Base-by-base conservation (phyloP, 2,329 filamentous ascomycete species). In the Truncatella angustata region DNA sequence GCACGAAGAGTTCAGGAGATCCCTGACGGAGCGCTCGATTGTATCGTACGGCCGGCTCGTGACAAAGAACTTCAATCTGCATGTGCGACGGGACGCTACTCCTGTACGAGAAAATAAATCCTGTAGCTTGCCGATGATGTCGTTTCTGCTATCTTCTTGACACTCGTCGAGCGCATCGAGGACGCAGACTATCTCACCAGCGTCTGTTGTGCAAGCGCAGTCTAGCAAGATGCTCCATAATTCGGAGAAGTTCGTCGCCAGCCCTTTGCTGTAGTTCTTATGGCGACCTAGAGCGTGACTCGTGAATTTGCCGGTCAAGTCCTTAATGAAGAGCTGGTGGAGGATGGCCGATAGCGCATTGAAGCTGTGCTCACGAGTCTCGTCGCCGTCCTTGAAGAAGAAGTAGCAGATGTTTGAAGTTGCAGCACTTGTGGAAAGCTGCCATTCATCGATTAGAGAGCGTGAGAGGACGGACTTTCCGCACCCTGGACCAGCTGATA, bases 341-440 rank as follows among this genome's bases (percentile, higher is more conserved):
- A 68, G 54, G 6, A 69, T 52, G 9, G 56, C 54, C 5, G 49
- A 57, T 2, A 69, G 18, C 0, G 65, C 64, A 49, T 56, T 47
- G 2, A 37, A 18, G 11, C 54, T 54, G 20, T 52, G 36, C 44
- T 51, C 62, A 1, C 59, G 63, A 9, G 53, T 48, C 20, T 61
- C 51, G 10, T 59, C 56, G 14, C 60, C 63, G 36, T 66, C 63
- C 42, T 69, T 66, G 55, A 70, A 71, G 51, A 71, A 71, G 57
- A 68, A 69, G 46, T 70, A 63, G 48, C 65, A 69, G 30, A 66
- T 53, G 3, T 50, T 65, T 4, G 61, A 54, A 0, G 58, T 58
- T 6, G 55, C 57, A 14, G 48, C 39, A n/a, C 40, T 63, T 14
- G 53, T 54, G 1, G 54, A 58, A 3, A 68, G 47, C 6, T 30